phyloP scores from a whole-genome alignment of 2,329 filamentous ascomycete species.

The Penicillium sp. region DNA sequence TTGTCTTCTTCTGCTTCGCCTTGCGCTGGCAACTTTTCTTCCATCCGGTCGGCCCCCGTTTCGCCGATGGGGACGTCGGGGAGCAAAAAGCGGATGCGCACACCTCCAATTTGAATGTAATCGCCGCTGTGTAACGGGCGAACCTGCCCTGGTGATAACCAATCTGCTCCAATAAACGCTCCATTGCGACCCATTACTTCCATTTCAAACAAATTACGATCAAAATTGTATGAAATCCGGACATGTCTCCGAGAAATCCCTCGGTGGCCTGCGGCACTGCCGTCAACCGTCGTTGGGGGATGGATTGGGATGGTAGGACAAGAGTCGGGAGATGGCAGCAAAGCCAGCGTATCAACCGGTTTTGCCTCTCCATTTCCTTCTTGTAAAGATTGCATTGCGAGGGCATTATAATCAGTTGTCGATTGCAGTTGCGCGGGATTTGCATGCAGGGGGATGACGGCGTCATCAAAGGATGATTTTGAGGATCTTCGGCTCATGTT shows the following conservation, averaged over 20 bases:
- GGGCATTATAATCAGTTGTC: conserved; percentile 47
- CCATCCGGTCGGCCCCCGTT: conserved; percentile 48
- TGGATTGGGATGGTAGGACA: conserved; percentile 62
- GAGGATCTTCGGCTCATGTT: conserved; percentile 50
- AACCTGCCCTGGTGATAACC: conserved; percentile 48
- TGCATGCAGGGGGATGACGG: conserved; percentile 36
- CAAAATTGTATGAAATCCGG: conserved; percentile 60
- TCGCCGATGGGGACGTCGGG: conserved; percentile 52
- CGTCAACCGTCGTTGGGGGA: conserved; percentile 50
- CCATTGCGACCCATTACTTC: conserved; percentile 60
- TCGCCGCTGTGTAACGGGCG: conserved; percentile 56
- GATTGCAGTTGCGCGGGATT: conserved; percentile 41
- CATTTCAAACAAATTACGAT: conserved; percentile 57
- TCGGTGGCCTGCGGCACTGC: conserved; percentile 51
- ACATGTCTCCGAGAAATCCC: conserved; percentile 63
- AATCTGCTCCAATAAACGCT: conserved; percentile 55
- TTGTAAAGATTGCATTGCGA: conserved; percentile 46
- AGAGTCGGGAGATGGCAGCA: conserved; percentile 53
- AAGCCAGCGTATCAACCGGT: conserved; percentile 47
- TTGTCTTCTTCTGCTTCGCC: conserved; percentile 33
- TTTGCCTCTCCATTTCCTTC: conserved; percentile 39
- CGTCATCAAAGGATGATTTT: conserved; percentile 48
- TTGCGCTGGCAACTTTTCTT: conserved; percentile 41
- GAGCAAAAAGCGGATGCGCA: conserved; percentile 57
- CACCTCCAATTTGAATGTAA: conserved; percentile 59